phyloP scores from a whole-genome alignment of 2,329 filamentous ascomycete genomes.

The Sporothrix schenckii region DNA sequence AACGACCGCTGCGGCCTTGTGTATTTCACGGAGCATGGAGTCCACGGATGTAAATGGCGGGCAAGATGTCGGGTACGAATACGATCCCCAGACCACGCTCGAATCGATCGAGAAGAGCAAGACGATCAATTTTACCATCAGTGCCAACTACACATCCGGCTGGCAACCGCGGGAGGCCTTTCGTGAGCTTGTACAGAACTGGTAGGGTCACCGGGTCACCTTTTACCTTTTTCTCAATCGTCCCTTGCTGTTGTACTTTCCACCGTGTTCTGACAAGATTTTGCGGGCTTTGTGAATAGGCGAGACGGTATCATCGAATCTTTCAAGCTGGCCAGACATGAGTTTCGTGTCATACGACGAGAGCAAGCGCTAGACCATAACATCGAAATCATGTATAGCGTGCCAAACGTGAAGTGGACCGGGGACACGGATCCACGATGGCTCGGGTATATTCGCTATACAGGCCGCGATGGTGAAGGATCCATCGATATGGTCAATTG shows the following conservation, averaged over 20 bases:
- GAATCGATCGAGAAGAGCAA: slow-evolving; percentile 5
- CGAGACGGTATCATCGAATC: slow-evolving; percentile 30
- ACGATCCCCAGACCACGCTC: neutral
- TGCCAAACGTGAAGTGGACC: slow-evolving; percentile 10
- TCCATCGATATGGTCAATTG: slow-evolving; percentile 42
- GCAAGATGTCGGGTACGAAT: neutral
- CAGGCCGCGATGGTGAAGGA: slow-evolving; percentile 36
- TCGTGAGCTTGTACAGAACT: slow-evolving; percentile 13
- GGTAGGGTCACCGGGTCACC: neutral
- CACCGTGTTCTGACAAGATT: neutral
- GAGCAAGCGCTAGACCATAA: slow-evolving; percentile 29
- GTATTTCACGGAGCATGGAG: too few species aligned
- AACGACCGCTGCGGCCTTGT: too few species aligned
- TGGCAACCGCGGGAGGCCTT: slow-evolving; percentile 13
- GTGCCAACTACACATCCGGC: neutral
- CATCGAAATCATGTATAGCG: slow-evolving; percentile 41
- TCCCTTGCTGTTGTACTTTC: neutral
- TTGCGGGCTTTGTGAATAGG: neutral
- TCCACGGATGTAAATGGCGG: neutral
- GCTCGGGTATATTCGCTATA: slow-evolving; percentile 43
- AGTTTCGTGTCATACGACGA: slow-evolving; percentile 38
- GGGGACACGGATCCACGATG: slow-evolving; percentile 32
- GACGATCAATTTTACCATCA: slow-evolving; percentile 7
- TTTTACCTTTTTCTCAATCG: neutral
- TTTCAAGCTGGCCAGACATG: slow-evolving; percentile 36